These are phyloP conservation scores for Voacanga thouarsii DNA, from an alignment of 257 asterid species.

Conservation along the genomic window DNA sequence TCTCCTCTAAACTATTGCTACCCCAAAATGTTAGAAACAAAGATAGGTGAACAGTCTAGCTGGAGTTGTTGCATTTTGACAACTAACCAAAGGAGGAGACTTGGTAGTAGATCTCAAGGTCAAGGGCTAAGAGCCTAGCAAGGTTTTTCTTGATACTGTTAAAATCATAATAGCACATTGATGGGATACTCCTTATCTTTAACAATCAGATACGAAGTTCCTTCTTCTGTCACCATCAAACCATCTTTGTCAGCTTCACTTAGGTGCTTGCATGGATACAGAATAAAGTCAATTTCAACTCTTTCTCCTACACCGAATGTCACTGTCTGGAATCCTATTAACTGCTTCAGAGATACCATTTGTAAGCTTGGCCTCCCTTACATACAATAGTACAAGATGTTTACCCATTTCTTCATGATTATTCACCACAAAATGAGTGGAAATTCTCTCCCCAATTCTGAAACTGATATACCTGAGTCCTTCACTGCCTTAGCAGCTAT, in stretches of 20 bases:
- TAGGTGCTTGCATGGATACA: constrained; percentile 50
- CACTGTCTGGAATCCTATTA: constrained; percentile 53
- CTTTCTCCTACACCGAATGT: constrained; percentile 34
- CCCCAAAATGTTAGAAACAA: background rate
- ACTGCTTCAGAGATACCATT: constrained; percentile 36
- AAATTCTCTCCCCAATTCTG: constrained; percentile 27
- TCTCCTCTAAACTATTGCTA: background rate
- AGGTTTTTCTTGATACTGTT: background rate
- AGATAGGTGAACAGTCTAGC: background rate
- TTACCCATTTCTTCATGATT: constrained; percentile 47
- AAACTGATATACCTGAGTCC: constrained; percentile 19
- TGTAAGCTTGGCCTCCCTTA: constrained; percentile 16
- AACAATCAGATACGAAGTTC: constrained; percentile 34
- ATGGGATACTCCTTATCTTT: constrained; percentile 45
- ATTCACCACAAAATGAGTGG: constrained; percentile 36
- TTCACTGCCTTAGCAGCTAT: background rate
- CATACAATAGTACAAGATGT: constrained; percentile 49
- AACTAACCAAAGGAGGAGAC: background rate
- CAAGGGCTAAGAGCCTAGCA: background rate
- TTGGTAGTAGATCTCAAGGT: background rate
- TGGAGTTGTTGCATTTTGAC: background rate
- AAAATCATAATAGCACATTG: constrained; percentile 30
- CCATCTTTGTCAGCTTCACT: constrained; percentile 48
- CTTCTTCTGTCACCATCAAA: constrained; percentile 43
- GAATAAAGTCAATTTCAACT: constrained; percentile 29